Percentiles rank a stretch among this genome's conserved stretches.
These are phyloP conservation scores for Cucurbita moschata DNA, from an alignment of 306 rosid genomes.

Conservation along the genomic window DNA sequence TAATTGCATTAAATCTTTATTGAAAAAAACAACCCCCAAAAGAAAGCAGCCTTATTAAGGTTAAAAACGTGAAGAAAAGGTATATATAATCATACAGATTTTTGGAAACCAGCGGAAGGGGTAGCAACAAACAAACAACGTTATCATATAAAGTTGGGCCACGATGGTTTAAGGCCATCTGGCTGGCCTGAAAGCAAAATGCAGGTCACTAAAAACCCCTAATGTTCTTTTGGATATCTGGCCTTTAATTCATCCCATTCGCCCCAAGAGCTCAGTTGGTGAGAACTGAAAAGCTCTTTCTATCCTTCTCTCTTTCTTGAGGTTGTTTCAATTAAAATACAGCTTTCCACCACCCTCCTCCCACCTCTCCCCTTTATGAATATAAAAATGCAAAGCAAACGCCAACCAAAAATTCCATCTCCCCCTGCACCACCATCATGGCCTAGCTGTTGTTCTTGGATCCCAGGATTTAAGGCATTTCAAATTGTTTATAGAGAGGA, in stretches of 20 bases:
- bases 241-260: neutral
- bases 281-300: neutral
- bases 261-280: neutral
- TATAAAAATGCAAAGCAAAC: constrained; percentile 48
- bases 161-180: neutral
- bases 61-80: neutral
- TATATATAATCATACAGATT: neutral
- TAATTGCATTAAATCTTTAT: neutral
- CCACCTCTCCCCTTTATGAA: constrained; percentile 26
- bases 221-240: neutral
- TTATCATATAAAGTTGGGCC: neutral
- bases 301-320: constrained; percentile 13
- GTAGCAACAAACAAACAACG: neutral
- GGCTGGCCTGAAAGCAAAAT: constrained; percentile 2
- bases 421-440: constrained; percentile 56
- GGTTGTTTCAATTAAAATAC: constrained; percentile 23
- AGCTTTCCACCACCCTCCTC: constrained; percentile 31
- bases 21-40: neutral
- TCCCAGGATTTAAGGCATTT: constrained; percentile 71
- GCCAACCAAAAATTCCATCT: constrained; percentile 45
- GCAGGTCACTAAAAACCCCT: neutral
- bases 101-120: neutral
- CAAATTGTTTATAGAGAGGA: constrained; percentile 8
- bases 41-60: neutral
- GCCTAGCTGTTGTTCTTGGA: constrained; percentile 90